These are phyloP conservation scores for Metschnikowia vanudenii DNA, from an alignment of 805 yeast species.

Conservation along the genomic window DNA sequence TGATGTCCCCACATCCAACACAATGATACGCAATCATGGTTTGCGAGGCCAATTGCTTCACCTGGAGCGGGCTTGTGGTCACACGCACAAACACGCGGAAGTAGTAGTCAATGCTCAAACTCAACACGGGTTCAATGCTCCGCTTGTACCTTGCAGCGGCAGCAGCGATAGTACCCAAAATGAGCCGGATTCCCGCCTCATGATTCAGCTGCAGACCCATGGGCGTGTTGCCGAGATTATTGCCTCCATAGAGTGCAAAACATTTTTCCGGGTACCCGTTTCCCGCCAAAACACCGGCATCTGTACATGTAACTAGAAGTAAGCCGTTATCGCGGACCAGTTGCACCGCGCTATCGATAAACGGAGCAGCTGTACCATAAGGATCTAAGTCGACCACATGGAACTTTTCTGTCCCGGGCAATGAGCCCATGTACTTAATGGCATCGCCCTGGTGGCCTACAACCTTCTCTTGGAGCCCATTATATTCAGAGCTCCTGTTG, in stretches of 20 bases:
- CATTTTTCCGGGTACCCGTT: constrained; percentile 96
- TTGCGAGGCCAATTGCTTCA: constrained; percentile 73
- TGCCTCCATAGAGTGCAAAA: constrained; percentile 92
- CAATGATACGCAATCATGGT: constrained; percentile 82
- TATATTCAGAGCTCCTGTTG: constrained; percentile 64
- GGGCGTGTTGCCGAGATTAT: constrained; percentile 62
- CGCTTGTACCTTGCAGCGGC: constrained; percentile 91
- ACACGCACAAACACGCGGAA: constrained; percentile 83
- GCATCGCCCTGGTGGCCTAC: constrained; percentile 84
- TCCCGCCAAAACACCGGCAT: constrained; percentile 93
- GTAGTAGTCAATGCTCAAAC: constrained; percentile 88
- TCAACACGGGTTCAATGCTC: constrained; percentile 80
- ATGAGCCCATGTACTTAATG: constrained; percentile 65
- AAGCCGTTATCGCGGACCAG: constrained; percentile 81
- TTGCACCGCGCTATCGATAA: constrained; percentile 88
- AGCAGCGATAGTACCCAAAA: constrained; percentile 68
- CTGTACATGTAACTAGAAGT: constrained; percentile 91
- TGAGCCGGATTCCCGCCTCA: constrained; percentile 88
- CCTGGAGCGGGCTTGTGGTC: constrained; percentile 72
- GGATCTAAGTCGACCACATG: constrained; percentile 95
- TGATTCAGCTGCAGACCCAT: constrained; percentile 72
- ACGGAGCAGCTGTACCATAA: constrained; percentile 96
- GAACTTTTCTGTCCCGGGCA: constrained; percentile 49
- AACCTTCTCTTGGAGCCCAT: constrained; percentile 57
- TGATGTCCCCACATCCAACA: constrained; percentile 77